Percentiles rank a stretch among this genome's conserved stretches.
These are phyloP conservation scores for Cyphellophora attinorum DNA, from an alignment of 2,329 filamentous ascomycete genomes.

Conservation along the genomic window DNA sequence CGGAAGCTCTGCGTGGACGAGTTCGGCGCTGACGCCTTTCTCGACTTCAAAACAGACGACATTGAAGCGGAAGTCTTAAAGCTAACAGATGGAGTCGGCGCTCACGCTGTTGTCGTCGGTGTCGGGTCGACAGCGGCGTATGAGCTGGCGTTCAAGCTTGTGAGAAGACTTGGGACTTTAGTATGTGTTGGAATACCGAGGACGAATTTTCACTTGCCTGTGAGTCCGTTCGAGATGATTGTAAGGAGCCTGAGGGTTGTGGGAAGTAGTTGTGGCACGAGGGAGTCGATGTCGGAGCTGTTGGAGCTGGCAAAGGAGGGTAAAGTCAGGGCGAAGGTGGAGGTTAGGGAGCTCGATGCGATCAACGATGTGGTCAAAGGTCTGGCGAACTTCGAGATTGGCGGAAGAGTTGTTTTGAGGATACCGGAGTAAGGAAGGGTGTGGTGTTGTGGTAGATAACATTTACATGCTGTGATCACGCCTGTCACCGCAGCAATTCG, in stretches of 20 bases:
- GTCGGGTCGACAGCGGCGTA: slow-evolving; percentile 37
- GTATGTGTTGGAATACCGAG: slow-evolving; percentile 39
- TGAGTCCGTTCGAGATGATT: slow-evolving; percentile 38
- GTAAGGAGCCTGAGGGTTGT: slow-evolving; percentile 36
- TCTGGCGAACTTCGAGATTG: slow-evolving; percentile 30
- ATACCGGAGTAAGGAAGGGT: slow-evolving; percentile 17
- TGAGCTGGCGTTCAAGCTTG: slow-evolving; percentile 25
- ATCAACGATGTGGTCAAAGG: slow-evolving; percentile 28
- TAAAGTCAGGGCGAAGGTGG: slow-evolving; percentile 28
- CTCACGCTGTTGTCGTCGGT: slow-evolving; percentile 36
- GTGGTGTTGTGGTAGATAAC: no score
- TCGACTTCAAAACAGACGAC: slow-evolving; percentile 28
- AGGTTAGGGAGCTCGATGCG: slow-evolving; percentile 35
- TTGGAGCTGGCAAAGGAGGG: slow-evolving; percentile 33
- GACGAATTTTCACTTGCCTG: slow-evolving; percentile 32
- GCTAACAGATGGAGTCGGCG: slow-evolving; percentile 31
- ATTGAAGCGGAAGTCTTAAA: slow-evolving; percentile 27
- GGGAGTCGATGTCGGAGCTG: slow-evolving; percentile 36
- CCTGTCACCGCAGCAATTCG: no score
- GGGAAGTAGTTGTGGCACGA: slow-evolving; percentile 36
- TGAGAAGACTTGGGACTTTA: slow-evolving; percentile 36
- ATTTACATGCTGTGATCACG: no score
- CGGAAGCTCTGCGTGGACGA: slow-evolving; percentile 24
- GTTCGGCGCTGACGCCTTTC: slow-evolving; percentile 24
- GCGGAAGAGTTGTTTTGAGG: slow-evolving; percentile 34